phyloP scores from a whole-genome alignment of 805 yeast species.

The Yarrowia porcina region DNA sequence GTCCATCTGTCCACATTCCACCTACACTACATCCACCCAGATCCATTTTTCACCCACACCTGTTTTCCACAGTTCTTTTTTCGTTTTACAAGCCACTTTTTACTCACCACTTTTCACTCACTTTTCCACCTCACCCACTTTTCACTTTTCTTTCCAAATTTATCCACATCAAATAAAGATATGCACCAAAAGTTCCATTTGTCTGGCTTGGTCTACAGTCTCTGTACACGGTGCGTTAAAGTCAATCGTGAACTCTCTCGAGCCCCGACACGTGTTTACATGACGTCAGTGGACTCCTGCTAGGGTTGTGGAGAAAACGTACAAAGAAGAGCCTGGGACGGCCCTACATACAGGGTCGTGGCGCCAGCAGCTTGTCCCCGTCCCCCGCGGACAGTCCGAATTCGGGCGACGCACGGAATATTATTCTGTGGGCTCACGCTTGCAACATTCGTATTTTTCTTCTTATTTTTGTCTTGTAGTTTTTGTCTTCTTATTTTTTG shows the following conservation, averaged over 20 bases:
- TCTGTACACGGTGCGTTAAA: background rate
- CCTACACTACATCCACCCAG: too few species aligned
- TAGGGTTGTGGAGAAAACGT: background rate
- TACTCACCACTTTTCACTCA: too few species aligned
- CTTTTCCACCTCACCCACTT: background rate
- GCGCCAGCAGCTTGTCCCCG: background rate
- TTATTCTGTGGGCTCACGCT: background rate
- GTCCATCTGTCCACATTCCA: too few species aligned
- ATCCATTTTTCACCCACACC: too few species aligned
- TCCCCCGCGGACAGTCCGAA: background rate
- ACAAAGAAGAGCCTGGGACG: background rate
- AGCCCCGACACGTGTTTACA: slow-evolving; percentile 8
- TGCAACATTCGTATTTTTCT: background rate
- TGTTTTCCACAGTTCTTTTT: too few species aligned
- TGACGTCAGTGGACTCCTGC: background rate
- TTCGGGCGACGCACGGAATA: background rate
- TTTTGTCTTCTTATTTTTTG: background rate
- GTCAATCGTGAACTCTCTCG: slow-evolving; percentile 8
- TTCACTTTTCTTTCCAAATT: too few species aligned
- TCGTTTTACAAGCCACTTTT: too few species aligned
- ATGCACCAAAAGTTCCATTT: too few species aligned
- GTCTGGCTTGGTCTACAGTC: too few species aligned
- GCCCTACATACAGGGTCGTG: background rate
- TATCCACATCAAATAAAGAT: too few species aligned
- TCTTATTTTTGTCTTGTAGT: background rate